Conservation (phyloP, 2,329 filamentous ascomycete species). For the Claviceps sp. region DNA sequence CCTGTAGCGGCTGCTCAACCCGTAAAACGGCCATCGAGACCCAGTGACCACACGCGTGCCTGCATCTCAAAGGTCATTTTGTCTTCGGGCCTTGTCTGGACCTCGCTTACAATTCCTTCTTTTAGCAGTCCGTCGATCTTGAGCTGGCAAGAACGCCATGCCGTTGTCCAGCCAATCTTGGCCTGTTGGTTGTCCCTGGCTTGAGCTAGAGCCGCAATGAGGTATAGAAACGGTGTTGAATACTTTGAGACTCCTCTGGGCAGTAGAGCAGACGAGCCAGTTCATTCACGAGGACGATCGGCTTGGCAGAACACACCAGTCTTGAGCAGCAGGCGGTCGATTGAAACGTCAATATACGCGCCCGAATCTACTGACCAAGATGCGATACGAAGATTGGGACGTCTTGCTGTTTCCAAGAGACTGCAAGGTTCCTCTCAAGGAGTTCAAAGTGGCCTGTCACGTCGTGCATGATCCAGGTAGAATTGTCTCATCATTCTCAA, state of each 20-base stretch:
- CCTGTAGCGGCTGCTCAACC: conserved; percentile 1
- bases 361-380: conserved; percentile 23
- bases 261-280: background rate
- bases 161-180: background rate
- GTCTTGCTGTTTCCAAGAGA: conserved; percentile 62
- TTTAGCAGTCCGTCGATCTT: background rate
- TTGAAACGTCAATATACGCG: background rate
- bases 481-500: background rate
- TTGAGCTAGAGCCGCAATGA: background rate
- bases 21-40: background rate
- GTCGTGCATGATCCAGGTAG: conserved; percentile 41
- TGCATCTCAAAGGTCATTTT: background rate
- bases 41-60: background rate
- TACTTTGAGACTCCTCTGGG: background rate
- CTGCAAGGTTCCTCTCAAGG: conserved; percentile 58
- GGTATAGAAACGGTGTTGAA: background rate
- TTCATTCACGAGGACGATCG: background rate
- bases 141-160: conserved; percentile 4
- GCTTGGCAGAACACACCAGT: background rate
- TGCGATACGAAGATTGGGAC: conserved; percentile 84
- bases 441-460: conserved; percentile 70
- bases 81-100: background rate
- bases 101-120: conserved; percentile 7
- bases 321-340: background rate
- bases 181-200: background rate